phyloP scores from a whole-genome alignment of 2,329 filamentous ascomycete species.

The Biscogniauxia marginata region DNA sequence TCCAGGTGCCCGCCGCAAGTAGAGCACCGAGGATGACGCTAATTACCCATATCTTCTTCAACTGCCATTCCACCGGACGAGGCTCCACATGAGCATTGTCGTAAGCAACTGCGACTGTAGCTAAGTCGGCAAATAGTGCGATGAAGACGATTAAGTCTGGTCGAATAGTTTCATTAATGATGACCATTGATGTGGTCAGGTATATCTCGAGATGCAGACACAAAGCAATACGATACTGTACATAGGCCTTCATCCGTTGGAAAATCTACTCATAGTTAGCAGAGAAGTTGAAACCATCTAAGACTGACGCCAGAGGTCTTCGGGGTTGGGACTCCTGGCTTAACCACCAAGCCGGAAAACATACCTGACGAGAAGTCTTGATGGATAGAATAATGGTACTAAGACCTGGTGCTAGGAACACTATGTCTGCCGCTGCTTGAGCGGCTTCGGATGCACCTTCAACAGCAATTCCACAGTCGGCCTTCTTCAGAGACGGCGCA shows the following conservation, averaged over 20 bases:
- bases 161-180: conserved; percentile 73
- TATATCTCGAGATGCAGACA: conserved; percentile 75
- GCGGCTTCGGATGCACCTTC: conserved; percentile 71
- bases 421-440: conserved; percentile 71
- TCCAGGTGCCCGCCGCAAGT: conserved; percentile 70
- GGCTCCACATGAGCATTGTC: conserved; percentile 76
- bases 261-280: conserved; percentile 53
- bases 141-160: conserved; percentile 76
- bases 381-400: conserved; percentile 71
- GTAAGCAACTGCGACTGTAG: conserved; percentile 75
- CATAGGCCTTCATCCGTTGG: conserved; percentile 77
- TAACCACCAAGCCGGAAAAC: conserved; percentile 3
- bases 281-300: too few relatives aligned
- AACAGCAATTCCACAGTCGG: conserved; percentile 72
- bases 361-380: conserved; percentile 62
- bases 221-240: conserved; percentile 74
- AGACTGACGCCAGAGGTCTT: too few relatives aligned
- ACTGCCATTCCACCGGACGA: conserved; percentile 75
- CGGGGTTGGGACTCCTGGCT: too few relatives aligned
- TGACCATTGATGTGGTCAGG: conserved; percentile 74
- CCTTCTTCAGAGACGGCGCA: conserved; percentile 71
- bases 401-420: conserved; percentile 71
- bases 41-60: conserved; percentile 80
- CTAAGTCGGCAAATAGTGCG: conserved; percentile 75
- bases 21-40: conserved; percentile 66